phyloP scores from a whole-genome alignment of 768 basidiomycete genomes.

The Tylopilus felleus region DNA sequence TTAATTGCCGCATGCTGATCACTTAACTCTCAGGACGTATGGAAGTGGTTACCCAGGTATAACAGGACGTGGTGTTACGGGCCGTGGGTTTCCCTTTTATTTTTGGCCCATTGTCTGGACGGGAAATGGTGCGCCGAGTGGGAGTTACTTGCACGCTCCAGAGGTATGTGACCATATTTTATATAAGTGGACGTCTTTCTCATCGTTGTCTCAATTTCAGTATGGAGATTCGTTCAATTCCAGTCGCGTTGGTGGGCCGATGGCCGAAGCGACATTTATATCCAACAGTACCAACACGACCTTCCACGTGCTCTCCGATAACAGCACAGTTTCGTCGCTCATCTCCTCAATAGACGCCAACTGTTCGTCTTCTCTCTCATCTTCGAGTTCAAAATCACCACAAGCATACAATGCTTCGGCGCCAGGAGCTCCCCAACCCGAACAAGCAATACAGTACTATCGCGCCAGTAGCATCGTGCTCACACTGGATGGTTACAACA shows the following conservation, averaged over 20 bases:
- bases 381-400: slow-evolving; percentile 32
- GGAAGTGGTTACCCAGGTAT: slow-evolving; percentile 64
- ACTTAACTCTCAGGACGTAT: slow-evolving; percentile 39
- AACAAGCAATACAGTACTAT: slow-evolving; percentile 65
- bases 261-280: slow-evolving; percentile 37
- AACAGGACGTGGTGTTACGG: slow-evolving; percentile 41
- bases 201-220: slow-evolving; percentile 29
- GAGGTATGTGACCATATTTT: slow-evolving; percentile 35
- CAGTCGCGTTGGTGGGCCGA: slow-evolving; percentile 48
- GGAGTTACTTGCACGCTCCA: slow-evolving; percentile 34
- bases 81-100: slow-evolving; percentile 57
- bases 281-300: slow-evolving; percentile 39
- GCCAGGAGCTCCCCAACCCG: slow-evolving; percentile 36
- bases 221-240: slow-evolving; percentile 45
- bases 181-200: not conserved
- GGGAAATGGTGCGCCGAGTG: slow-evolving; percentile 23
- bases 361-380: slow-evolving; percentile 40
- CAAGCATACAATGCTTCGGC: slow-evolving; percentile 30
- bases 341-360: slow-evolving; percentile 40
- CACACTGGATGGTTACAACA: slow-evolving; percentile 64
- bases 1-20: not conserved
- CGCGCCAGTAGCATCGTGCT: slow-evolving; percentile 62
- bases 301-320: slow-evolving; percentile 49
- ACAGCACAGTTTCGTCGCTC: slow-evolving; percentile 43
- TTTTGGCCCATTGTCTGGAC: slow-evolving; percentile 65